Base-by-base conservation (phyloP, 148 eudicot species). In the Heliosperma pusillum region DNA sequence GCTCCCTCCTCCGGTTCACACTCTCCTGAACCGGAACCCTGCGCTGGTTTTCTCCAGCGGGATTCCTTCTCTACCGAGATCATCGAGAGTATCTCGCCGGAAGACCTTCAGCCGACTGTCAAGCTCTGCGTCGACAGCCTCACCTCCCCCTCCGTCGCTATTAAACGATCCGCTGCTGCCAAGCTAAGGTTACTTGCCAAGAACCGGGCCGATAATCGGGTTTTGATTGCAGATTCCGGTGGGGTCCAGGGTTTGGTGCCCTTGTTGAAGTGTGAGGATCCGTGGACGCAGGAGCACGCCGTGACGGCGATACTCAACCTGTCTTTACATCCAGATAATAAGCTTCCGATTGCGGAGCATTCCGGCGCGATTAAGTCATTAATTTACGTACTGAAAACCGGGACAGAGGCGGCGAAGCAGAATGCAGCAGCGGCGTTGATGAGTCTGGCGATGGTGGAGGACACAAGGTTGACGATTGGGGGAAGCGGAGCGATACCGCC, bases 401-500 rank as follows among this genome's bases (percentile, higher is more conserved):
- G 98, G 0, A 91, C 97, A 0, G 97, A 89, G 67, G 79, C 88
- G 0, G 88, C 98, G 7, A 93, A 93, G 76, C 97, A 93, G 77
- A 93, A 93, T 84, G 94, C 97, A 0, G 98, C 98, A 0, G 89
- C 94, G 0, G 92, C 97, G 15, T 22, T 93, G 79, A 82, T 91
- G 76, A 93, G 85, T 56, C 73, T 93, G 7, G 88, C 98, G 1
- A 72, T 93, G 84, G 75, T 87, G 19, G 97, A 92, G 24, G 93
- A 90, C 50, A 90, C 89, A n/a, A 82, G 86, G 78, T 64, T 88
- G 7, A 84, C 92, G 0, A 91, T 93, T 0, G 98, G 98, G 12
- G 97, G 97, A 3, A 86, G 88, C 21, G 98, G 98, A 4, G 98
- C 98, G 2, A 89, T 93, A 0, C 94, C 97, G 16, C 98, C 92